phyloP scores from a whole-genome alignment of 148 eudicot genomes.

The Chenopodium suecicum region DNA sequence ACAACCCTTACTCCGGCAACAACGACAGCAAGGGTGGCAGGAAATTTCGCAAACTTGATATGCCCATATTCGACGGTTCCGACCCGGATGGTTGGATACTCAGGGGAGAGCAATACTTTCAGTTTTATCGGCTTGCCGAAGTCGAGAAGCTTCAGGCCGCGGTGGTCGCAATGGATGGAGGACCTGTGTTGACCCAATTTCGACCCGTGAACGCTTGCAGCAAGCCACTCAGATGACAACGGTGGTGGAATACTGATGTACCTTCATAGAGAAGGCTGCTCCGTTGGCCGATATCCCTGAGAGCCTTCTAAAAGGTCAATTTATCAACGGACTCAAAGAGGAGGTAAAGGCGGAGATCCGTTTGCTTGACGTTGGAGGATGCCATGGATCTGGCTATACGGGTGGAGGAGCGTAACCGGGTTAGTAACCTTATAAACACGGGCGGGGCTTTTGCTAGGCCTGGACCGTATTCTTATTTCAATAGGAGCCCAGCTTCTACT shows the following conservation, averaged over 20 bases:
- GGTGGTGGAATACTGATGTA: not conserved
- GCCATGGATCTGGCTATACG: not conserved
- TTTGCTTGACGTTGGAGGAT: not conserved
- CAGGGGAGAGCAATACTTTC: too few species aligned
- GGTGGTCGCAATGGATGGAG: not conserved
- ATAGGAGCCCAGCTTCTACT: not conserved
- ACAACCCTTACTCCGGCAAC: too few species aligned
- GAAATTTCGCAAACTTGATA: not conserved
- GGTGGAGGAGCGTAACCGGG: not conserved
- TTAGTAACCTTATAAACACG: too few species aligned
- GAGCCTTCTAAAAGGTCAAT: not conserved
- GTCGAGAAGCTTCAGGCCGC: not conserved
- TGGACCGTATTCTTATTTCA: not conserved
- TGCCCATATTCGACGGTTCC: not conserved
- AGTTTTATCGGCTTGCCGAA: not conserved
- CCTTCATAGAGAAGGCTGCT: not conserved
- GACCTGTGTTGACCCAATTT: not conserved
- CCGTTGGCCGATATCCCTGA: not conserved
- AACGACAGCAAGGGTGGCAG: not conserved
- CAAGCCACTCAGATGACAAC: not conserved
- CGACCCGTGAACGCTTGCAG: not conserved
- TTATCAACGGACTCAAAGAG: not conserved
- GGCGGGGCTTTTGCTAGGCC: not conserved
- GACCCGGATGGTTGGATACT: not conserved
- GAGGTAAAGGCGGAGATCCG: not conserved